Conservation (phyloP, 1,284 basidiomycete genomes). For the Leccinum fallax region DNA sequence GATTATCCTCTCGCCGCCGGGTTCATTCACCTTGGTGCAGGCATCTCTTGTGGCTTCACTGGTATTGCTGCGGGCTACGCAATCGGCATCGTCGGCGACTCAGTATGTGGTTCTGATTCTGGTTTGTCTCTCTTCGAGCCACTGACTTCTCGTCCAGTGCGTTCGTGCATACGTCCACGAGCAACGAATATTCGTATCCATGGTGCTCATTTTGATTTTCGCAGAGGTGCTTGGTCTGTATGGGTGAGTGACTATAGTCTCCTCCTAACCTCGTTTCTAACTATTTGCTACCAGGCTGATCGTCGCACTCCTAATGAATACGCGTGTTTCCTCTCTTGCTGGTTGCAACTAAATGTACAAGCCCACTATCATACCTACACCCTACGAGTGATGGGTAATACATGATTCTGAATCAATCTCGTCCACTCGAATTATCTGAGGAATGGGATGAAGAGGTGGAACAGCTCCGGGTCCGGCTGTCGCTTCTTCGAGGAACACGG, state of each 20-base stretch:
- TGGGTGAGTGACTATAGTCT: constrained; percentile 51
- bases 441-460: constrained; percentile 24
- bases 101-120: constrained; percentile 54
- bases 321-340: constrained; percentile 47
- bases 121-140: not conserved
- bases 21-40: constrained; percentile 94
- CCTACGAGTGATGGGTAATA: constrained; percentile 11
- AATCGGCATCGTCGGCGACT: constrained; percentile 96
- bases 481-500: constrained; percentile 41
- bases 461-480: constrained; percentile 19
- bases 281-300: constrained; percentile 59
- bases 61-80: constrained; percentile 97
- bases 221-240: constrained; percentile 93
- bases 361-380: constrained; percentile 18
- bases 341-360: constrained; percentile 27
- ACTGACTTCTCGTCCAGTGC: constrained; percentile 44
- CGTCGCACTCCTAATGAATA: constrained; percentile 88
- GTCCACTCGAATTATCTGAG: constrained; percentile 17
- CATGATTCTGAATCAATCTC: constrained; percentile 15
- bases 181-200: constrained; percentile 86
- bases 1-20: constrained; percentile 82
- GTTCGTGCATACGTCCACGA: constrained; percentile 81
- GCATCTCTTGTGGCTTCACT: constrained; percentile 89
- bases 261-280: constrained; percentile 1
- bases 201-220: constrained; percentile 93